Evolutionary conservation across 352 stramenopile species (phyloP), one percentile per base, ranked within the genome.

Genomic region (Phytophthora litchii): DNA sequence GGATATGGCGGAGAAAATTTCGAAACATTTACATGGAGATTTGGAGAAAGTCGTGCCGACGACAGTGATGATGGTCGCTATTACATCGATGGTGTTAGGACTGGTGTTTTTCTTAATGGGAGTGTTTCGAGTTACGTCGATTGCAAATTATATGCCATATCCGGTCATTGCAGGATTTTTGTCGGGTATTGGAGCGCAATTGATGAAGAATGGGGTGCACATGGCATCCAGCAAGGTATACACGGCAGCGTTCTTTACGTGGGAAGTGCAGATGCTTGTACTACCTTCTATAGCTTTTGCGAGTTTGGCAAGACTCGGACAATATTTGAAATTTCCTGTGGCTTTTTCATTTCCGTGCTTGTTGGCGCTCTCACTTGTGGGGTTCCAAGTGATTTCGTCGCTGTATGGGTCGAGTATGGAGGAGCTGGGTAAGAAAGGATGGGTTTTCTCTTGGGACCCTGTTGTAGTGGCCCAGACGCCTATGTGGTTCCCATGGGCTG

Each of bases 71-170:
- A 89, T 90, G 75, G 76, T 91, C 19, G 78, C 82, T 1, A 47
- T 89, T 2, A 86, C 85, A 13, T 94, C 85, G 14, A 65, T 78
- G 13, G 51, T 90, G 8, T 61, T 94, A 25, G 85, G 85, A 0
- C 25, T 77, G 3, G 72, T 90, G 0, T 88, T 94, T 49, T 78
- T 86, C 37, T 34, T 79, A 27, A 89, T 94, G 77, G 85, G 85
- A 10, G 43, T 80, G 13, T 83, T 87, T 38, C 73, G 80, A 23
- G 71, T 91, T 37, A 92, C 85, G 20, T 89, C 82, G 0, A 88
- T 92, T 54, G 80, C 83, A 8, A 91, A 94, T 50, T 94, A 94
- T 63, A 90, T 92, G 70, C 85, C 85, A 35, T 94, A 89, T 38
- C 85, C 85, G 46, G 82, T 94, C 1, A 92, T 94, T 67, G 80